phyloP scores from a whole-genome alignment of 257 asterid genomes.

The Osmanthus fragrans region DNA sequence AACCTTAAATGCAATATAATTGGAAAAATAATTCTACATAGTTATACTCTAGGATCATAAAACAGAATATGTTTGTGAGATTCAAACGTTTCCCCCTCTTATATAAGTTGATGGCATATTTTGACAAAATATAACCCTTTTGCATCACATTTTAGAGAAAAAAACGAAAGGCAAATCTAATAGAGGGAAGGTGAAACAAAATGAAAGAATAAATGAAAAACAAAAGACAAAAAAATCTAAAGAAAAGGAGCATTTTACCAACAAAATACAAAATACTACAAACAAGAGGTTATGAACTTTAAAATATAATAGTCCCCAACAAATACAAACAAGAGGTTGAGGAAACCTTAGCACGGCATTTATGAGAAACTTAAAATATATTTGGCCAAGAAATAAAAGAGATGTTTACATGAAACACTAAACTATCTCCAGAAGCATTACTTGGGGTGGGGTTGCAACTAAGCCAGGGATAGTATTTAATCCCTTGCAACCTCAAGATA shows the following conservation, averaged over 20 bases:
- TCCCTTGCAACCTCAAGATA: not conserved
- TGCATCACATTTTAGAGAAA: not conserved
- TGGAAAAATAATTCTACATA: not conserved
- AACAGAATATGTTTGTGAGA: not conserved
- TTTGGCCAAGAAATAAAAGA: not conserved
- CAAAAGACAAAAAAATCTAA: not conserved
- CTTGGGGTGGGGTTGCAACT: not conserved
- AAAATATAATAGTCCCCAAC: not conserved
- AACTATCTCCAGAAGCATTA: not conserved
- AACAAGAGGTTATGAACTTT: not conserved
- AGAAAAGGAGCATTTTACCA: not conserved
- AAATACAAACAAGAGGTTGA: not conserved
- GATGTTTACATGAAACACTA: not conserved
- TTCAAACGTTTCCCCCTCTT: not conserved
- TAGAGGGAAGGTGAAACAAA: constrained; percentile 4
- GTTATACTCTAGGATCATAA: not conserved
- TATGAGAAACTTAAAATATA: not conserved
- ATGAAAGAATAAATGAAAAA: not conserved
- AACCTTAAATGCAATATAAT: not conserved
- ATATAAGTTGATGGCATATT: not conserved
- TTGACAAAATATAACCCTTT: not conserved
- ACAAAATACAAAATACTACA: not conserved
- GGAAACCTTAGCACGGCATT: not conserved
- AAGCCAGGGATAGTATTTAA: not conserved
- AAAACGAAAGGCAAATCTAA: not conserved